Conservation (phyloP, 2,329 filamentous ascomycete species). For the Fusarium scirpi region DNA sequence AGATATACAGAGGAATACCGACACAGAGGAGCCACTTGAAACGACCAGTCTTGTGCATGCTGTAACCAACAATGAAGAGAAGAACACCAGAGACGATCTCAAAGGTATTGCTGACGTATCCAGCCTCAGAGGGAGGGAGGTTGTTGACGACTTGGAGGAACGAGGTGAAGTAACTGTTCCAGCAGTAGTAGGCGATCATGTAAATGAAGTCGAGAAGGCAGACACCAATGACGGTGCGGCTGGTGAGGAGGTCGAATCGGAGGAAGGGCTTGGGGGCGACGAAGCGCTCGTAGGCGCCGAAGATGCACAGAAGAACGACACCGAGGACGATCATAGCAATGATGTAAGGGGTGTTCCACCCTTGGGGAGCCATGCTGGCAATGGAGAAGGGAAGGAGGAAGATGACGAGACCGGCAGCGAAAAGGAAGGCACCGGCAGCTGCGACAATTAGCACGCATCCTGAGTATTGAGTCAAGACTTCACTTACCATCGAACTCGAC, state of each 20-base stretch:
- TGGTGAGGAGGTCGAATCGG: conserved; percentile 61
- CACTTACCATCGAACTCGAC: conserved; percentile 42
- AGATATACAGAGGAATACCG: conserved; percentile 65
- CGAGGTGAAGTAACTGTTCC: conserved; percentile 63
- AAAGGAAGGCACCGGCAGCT: conserved; percentile 62
- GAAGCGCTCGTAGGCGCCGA: conserved; percentile 68
- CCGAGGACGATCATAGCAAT: conserved; percentile 70
- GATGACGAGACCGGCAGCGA: conserved; percentile 64
- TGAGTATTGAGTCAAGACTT: conserved; percentile 41
- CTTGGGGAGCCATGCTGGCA: conserved; percentile 52
- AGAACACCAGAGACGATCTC: conserved; percentile 62
- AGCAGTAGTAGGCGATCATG: conserved; percentile 59
- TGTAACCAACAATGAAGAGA: conserved; percentile 59
- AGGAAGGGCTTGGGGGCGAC: conserved; percentile 68
- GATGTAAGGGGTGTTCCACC: conserved; percentile 63
- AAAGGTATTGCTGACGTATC: conserved; percentile 63
- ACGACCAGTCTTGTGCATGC: conserved; percentile 61
- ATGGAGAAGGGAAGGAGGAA: conserved; percentile 72
- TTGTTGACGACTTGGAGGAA: conserved; percentile 65
- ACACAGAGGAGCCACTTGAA: conserved; percentile 64
- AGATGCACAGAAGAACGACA: conserved; percentile 60
- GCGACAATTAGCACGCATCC: conserved; percentile 54
- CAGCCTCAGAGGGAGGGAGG: conserved; percentile 59
- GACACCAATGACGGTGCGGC: conserved; percentile 63
- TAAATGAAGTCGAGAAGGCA: conserved; percentile 55